Conservation (phyloP, 225 moss, liverwort and hornwort genomes). For the Rhytidiadelphus loreus region DNA sequence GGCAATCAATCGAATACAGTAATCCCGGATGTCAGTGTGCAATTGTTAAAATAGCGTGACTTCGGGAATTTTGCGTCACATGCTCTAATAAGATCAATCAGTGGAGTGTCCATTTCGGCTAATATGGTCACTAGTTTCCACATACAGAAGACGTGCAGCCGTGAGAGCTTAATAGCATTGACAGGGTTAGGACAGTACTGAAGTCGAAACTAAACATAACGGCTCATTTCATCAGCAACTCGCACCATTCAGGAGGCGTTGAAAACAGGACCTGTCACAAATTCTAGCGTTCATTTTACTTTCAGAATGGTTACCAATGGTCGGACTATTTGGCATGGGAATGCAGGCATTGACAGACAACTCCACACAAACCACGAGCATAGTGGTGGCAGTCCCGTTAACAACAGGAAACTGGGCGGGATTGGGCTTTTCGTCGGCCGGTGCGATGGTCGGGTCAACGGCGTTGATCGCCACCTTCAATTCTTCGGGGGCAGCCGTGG, state of each 20-base stretch:
- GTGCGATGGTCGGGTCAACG: not conserved
- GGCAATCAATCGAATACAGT: not conserved
- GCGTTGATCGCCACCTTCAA: constrained; percentile 12
- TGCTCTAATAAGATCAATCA: too few species aligned
- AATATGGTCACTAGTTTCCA: not conserved
- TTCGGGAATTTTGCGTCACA: too few species aligned
- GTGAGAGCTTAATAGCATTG: not conserved
- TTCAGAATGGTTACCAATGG: not conserved
- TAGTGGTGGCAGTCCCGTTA: constrained; percentile 18
- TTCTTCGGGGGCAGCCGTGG: not conserved
- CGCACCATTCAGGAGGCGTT: not conserved
- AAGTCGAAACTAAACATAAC: not conserved
- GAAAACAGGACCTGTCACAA: not conserved
- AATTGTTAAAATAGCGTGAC: not conserved
- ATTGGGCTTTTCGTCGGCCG: constrained; percentile 7
- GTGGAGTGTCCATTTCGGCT: too few species aligned
- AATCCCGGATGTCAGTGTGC: not conserved
- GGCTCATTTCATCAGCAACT: not conserved
- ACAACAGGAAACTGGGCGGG: not conserved
- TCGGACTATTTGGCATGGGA: not conserved
- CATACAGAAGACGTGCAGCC: not conserved
- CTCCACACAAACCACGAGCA: constrained; percentile 4
- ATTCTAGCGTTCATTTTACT: not conserved
- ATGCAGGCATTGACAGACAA: constrained; percentile 32
- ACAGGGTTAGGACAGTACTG: not conserved